Base-by-base conservation (phyloP, 2,329 filamentous ascomycete species). In the Alternaria consortialis region DNA sequence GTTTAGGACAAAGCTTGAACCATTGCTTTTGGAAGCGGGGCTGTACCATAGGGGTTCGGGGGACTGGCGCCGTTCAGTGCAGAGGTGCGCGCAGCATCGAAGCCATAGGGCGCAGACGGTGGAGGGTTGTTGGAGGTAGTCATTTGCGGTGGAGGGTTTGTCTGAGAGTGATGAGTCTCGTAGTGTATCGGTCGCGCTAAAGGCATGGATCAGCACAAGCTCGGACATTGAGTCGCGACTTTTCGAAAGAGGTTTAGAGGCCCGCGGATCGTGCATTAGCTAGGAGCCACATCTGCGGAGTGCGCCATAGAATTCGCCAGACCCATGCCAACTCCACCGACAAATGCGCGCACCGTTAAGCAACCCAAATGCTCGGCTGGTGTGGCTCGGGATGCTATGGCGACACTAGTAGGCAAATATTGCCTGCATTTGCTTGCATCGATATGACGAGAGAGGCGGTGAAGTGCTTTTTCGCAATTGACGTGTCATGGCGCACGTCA, bases 21-120 rank as follows among this genome's bases (percentile, higher is more conserved):
- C 50, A 34, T 46, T 34, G 47, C 39, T 39, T 52, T 50, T 44
- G 63, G 31, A 42, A 53, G 69, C 62, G 70, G 67, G 64, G 69
- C 55, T 58, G 51, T 73, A 77, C 78, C 70, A 56, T 75, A 77
- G 31, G 75, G 77, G 63, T 75, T 64, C 3, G 72, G 68, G 29
- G 75, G 72, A 55, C 70, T 76, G 48, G 59, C 74, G 55, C 74
- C 79, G 60, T 81, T 82, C 43, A 83, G 70, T 20, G 82, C 84
- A 51, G 67, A 75, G 61, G 80, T 74, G 60, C 82, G 79, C 53
- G 79, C 72, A 34, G 74, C 70, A 60, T 84, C 82, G 69, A 79
- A 82, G 56, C 74, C 74, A 62, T 80, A 79, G 29, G 75, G 73
- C 74, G 82, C 79, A 59, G 72, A 74, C 51, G 66, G 70, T 34